Conservation (phyloP, 2,329 filamentous ascomycete genomes). For the Neofusicoccum sp. region DNA sequence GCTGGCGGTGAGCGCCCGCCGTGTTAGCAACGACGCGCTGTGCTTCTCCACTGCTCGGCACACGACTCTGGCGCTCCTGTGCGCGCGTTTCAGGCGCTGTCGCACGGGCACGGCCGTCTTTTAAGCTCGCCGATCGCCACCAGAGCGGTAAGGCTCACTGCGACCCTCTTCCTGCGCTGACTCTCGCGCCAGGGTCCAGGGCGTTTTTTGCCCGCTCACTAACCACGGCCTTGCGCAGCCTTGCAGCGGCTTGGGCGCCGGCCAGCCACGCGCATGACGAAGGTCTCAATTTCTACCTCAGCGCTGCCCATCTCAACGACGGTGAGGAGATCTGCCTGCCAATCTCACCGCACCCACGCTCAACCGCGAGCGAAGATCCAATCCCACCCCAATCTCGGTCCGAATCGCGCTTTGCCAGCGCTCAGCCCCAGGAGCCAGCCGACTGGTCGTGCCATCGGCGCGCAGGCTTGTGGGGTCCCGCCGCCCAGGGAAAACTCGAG, state of each 20-base stretch:
- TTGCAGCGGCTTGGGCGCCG: constrained; percentile 3
- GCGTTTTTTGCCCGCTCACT: constrained; percentile 2
- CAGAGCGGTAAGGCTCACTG: neutral
- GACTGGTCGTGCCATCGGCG: constrained; percentile 8
- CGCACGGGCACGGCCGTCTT: neutral
- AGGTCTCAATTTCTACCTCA: constrained; percentile 15
- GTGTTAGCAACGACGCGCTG: constrained; percentile 14
- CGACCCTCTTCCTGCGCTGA: neutral
- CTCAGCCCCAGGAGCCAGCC: constrained; percentile 6
- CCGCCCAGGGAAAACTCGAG: constrained; percentile 13
- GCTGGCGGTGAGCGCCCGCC: neutral
- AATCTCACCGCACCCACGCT: constrained; percentile 18
- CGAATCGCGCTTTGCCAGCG: constrained; percentile 14
- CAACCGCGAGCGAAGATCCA: constrained; percentile 21
- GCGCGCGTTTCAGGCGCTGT: constrained; percentile 6
- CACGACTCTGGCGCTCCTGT: neutral
- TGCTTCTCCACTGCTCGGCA: constrained; percentile 4
- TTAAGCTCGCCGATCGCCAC: constrained; percentile 11
- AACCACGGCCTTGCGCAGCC: constrained; percentile 4
- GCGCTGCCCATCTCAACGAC: neutral
- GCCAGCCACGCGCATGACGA: neutral
- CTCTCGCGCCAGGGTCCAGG: constrained; percentile 4
- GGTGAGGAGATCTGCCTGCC: constrained; percentile 16
- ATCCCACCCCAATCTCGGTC: constrained; percentile 21
- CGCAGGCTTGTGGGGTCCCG: neutral